phyloP scores from a whole-genome alignment of 2,329 filamentous ascomycete species.

The Nectriaceae sp. region DNA sequence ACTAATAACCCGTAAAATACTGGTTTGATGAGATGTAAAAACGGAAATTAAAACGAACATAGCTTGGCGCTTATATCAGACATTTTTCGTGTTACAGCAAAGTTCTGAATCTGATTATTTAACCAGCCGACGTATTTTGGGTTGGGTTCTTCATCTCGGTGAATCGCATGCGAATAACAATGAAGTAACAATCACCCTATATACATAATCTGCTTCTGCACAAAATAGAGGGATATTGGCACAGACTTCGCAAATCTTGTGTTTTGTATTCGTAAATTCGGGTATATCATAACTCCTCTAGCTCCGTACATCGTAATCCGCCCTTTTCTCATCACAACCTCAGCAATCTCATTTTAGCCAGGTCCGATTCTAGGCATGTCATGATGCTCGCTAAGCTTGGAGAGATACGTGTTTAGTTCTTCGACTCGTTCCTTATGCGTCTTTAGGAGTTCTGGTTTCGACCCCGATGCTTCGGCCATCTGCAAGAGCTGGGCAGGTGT shows the following conservation, averaged over 20 bases:
- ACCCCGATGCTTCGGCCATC: conserved; percentile 61
- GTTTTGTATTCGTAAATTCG: no score
- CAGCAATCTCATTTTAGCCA: conserved; percentile 40
- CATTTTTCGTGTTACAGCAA: no score
- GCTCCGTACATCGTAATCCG: neutral
- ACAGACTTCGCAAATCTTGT: no score
- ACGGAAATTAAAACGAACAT: neutral
- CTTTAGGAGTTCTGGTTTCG: conserved; percentile 78
- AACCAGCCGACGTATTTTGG: no score
- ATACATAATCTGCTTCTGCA: no score
- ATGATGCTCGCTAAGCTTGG: conserved; percentile 91
- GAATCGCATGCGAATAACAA: no score
- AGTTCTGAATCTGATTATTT: no score
- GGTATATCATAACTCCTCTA: conserved; percentile 29
- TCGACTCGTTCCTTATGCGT: conserved; percentile 97
- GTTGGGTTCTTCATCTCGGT: no score
- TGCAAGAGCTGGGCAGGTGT: conserved; percentile 69
- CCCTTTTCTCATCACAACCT: neutral
- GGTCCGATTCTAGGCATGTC: conserved; percentile 81
- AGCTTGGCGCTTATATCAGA: no score
- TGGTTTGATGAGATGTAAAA: conserved; percentile 4
- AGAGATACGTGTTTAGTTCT: conserved; percentile 91
- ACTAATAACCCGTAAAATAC: conserved; percentile 22
- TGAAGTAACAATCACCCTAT: no score
- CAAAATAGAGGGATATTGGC: no score